These are phyloP conservation scores for Apiotrichum laibachii DNA, from an alignment of 1,284 basidiomycete species.

Conservation along the genomic window DNA sequence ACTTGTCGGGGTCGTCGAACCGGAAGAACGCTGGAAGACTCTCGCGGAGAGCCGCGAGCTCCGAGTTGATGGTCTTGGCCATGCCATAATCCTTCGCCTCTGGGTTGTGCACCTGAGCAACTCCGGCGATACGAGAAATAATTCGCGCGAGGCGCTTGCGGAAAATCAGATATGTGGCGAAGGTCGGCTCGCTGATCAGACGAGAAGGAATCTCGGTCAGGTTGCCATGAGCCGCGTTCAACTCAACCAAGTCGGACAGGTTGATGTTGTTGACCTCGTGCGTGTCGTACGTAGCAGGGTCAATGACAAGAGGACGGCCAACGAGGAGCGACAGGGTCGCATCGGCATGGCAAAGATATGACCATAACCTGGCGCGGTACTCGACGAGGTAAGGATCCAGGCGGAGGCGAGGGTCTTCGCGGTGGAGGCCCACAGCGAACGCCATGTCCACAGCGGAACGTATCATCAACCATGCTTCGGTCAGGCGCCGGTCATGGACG, in stretches of 20 bases:
- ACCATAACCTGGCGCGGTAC: constrained; percentile 87
- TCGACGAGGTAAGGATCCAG: constrained; percentile 68
- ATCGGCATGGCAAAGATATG: constrained; percentile 88
- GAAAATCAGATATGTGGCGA: constrained; percentile 81
- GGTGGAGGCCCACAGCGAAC: constrained; percentile 84
- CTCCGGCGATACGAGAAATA: constrained; percentile 72
- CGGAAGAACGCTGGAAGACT: constrained; percentile 61
- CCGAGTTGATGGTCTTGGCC: constrained; percentile 75
- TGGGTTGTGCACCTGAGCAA: constrained; percentile 57
- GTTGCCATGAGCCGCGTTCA: constrained; percentile 3
- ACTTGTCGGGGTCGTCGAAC: constrained; percentile 36
- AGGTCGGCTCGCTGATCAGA: constrained; percentile 61
- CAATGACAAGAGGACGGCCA: constrained; percentile 72
- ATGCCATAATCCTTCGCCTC: constrained; percentile 62
- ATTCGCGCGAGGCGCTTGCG: constrained; percentile 78
- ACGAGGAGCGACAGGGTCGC: constrained; percentile 77
- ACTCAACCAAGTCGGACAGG: constrained; percentile 56
- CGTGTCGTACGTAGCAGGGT: constrained; percentile 37
- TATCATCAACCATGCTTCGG: constrained; percentile 87
- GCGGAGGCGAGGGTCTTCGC: constrained; percentile 73
- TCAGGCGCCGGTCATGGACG: constrained; percentile 48
- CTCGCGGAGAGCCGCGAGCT: constrained; percentile 71
- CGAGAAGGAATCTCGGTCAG: constrained; percentile 18
- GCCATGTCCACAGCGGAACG: constrained; percentile 86
- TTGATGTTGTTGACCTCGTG: constrained; percentile 71